Conservation (phyloP, 108 stramenopile genomes). For the Epithemia pelagica region DNA sequence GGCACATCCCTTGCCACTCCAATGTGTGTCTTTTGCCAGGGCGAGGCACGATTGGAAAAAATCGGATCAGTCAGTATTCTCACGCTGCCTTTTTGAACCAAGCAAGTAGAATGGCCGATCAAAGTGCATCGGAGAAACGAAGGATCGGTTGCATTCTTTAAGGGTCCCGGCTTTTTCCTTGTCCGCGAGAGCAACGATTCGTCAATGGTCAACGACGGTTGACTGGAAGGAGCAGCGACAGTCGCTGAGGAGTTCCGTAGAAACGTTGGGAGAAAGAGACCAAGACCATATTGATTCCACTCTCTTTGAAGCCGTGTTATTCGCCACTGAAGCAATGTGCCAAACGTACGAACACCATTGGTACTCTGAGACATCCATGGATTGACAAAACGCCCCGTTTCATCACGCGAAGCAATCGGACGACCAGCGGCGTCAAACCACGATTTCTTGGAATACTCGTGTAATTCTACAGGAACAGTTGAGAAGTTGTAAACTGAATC, state of each 20-base stretch:
- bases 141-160: slow-evolving; percentile 5
- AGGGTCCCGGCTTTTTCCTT: not conserved
- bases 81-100: slow-evolving; percentile 46
- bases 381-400: slow-evolving; percentile 75
- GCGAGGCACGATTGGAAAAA: slow-evolving; percentile 57
- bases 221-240: not conserved
- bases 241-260: not conserved
- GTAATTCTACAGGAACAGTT: slow-evolving; percentile 22
- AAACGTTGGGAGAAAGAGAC: slow-evolving; percentile 13
- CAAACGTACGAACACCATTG: slow-evolving; percentile 54
- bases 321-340: slow-evolving; percentile 53
- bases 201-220: not conserved
- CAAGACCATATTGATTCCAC: slow-evolving; percentile 16
- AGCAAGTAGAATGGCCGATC: slow-evolving; percentile 75
- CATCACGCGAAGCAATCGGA: slow-evolving; percentile 63
- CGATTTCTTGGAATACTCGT: slow-evolving; percentile 47
- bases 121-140: slow-evolving; percentile 49
- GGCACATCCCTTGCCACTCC: slow-evolving; percentile 45
- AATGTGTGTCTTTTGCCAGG: slow-evolving; percentile 29
- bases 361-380: slow-evolving; percentile 72
- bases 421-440: slow-evolving; percentile 75
- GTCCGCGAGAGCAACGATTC: not conserved
- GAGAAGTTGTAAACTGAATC: no score
- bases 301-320: slow-evolving; percentile 22
- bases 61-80: slow-evolving; percentile 78